A percentile compares a stretch with the other conserved stretches of the same genome.
These are phyloP conservation scores for Fusarium chaquense DNA, from an alignment of 2,329 filamentous ascomycete species.

Conservation along the genomic window DNA sequence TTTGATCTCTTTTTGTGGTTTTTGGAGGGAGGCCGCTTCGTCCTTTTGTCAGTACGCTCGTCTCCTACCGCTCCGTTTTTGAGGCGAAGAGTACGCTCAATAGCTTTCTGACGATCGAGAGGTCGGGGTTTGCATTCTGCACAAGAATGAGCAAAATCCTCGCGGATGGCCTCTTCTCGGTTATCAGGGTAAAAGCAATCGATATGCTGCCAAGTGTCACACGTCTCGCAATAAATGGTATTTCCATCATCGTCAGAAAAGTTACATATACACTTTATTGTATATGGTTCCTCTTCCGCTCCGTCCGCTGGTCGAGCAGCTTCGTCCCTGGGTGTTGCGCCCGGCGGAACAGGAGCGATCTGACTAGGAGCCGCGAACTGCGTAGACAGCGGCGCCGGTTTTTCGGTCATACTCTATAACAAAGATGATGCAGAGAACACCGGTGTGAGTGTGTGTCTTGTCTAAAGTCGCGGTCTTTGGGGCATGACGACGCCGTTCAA, in stretches of 20 bases:
- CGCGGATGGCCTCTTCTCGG: slow-evolving; percentile 76
- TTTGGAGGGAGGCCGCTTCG: slow-evolving; percentile 81
- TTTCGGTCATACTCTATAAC: slow-evolving; percentile 73
- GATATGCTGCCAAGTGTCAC: slow-evolving; percentile 98
- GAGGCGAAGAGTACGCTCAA: slow-evolving; percentile 76
- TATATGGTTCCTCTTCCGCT: slow-evolving; percentile 83
- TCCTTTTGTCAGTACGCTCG: slow-evolving; percentile 73
- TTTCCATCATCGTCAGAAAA: slow-evolving; percentile 96
- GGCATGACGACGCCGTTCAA: slow-evolving; percentile 69
- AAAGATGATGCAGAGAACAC: slow-evolving; percentile 55
- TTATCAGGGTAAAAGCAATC: slow-evolving; percentile 90
- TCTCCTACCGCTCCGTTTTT: slow-evolving; percentile 57
- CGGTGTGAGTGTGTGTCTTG: slow-evolving; percentile 55
- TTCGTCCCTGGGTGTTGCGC: slow-evolving; percentile 55
- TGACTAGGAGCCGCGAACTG: slow-evolving; percentile 69
- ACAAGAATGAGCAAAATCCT: slow-evolving; percentile 84
- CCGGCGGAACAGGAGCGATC: slow-evolving; percentile 54
- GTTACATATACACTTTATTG: slow-evolving; percentile 97
- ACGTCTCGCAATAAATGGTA: slow-evolving; percentile 95
- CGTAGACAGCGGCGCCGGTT: slow-evolving; percentile 64
- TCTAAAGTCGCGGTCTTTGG: slow-evolving; percentile 66
- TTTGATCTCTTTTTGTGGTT: slow-evolving; percentile 90
- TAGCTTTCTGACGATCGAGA: slow-evolving; percentile 79
- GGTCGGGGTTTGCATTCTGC: slow-evolving; percentile 85
- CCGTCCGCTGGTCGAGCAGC: slow-evolving; percentile 62